Conservation (phyloP, 768 basidiomycete genomes). For the Vararia minispora region DNA sequence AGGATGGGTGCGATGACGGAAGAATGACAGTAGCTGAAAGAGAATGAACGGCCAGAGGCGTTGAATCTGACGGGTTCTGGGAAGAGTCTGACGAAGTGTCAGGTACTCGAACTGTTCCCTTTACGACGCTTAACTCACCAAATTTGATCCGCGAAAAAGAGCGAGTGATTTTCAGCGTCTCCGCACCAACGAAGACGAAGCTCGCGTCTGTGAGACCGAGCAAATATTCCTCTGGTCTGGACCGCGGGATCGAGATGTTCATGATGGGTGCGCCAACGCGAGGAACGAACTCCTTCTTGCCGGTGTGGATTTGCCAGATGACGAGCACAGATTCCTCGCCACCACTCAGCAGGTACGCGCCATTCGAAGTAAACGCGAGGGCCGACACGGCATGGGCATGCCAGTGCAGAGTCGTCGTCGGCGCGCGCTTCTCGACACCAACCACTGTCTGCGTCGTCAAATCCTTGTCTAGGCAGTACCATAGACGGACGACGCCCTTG, state of each 20-base stretch:
- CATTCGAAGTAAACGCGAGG: conserved; percentile 79
- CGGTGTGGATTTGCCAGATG: conserved; percentile 88
- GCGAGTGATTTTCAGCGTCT: conserved; percentile 59
- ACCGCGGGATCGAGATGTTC: conserved; percentile 49
- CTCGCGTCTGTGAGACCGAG: conserved; percentile 76
- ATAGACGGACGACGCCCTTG: conserved; percentile 75
- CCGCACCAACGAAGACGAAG: conserved; percentile 62
- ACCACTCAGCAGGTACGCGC: conserved; percentile 86
- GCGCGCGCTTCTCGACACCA: conserved; percentile 67
- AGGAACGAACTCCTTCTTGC: conserved; percentile 86
- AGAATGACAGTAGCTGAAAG: conserved; percentile 69
- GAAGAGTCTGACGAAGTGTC: conserved; percentile 3
- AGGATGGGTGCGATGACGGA: conserved; percentile 90
- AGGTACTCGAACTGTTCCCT: no score
- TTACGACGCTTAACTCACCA: conserved; percentile 33
- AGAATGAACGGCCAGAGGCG: conserved; percentile 70
- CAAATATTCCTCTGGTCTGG: conserved; percentile 76
- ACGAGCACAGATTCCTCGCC: conserved; percentile 96
- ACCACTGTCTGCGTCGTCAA: conserved; percentile 29
- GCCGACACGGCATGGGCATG: conserved; percentile 91
- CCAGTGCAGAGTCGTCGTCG: conserved; percentile 89
- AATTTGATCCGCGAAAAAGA: conserved; percentile 70
- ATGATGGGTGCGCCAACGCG: conserved; percentile 82
- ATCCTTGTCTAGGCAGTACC: conserved; percentile 86
- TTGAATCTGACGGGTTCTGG: conserved; percentile 29